Evolutionary conservation across 2,329 filamentous ascomycete genomes (phyloP).

Genomic region (Claviceps pazoutovae): DNA sequence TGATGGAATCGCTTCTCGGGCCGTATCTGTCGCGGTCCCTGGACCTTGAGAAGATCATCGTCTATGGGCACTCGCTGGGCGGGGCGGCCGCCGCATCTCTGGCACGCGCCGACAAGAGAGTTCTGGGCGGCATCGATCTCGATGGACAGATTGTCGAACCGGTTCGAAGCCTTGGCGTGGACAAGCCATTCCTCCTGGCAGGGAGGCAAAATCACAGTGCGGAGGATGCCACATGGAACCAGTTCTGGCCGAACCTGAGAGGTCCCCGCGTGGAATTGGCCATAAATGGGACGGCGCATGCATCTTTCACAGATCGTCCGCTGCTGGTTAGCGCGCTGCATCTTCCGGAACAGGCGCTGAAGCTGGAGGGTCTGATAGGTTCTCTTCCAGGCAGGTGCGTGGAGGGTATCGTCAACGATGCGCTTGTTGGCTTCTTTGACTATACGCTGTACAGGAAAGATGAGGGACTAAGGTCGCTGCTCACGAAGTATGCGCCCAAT

Average conservation of each 20-base stretch:
- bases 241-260: slow-evolving; percentile 15
- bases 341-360: slow-evolving; percentile 7
- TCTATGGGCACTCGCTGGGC: slow-evolving; percentile 27
- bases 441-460: slow-evolving; percentile 7
- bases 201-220: slow-evolving; percentile 14
- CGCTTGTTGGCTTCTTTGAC: slow-evolving; percentile 11
- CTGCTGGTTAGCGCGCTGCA: slow-evolving; percentile 12
- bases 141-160: slow-evolving; percentile 24
- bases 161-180: neutral
- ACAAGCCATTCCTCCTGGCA: slow-evolving; percentile 16
- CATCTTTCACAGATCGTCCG: slow-evolving; percentile 19
- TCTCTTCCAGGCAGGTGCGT: slow-evolving; percentile 8
- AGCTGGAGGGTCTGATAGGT: slow-evolving; percentile 8
- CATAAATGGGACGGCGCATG: slow-evolving; percentile 16
- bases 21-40: slow-evolving; percentile 10
- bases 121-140: slow-evolving; percentile 25
- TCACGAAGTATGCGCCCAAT: slow-evolving; percentile 5
- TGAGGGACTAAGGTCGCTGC: slow-evolving; percentile 4
- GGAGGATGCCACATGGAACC: slow-evolving; percentile 19
- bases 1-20: slow-evolving; percentile 8
- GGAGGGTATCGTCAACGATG: slow-evolving; percentile 10
- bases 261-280: slow-evolving; percentile 13
- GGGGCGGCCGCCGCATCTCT: slow-evolving; percentile 21
- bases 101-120: slow-evolving; percentile 1
- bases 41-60: slow-evolving; percentile 8